Evolutionary conservation across 176 grass and related monocot genomes (phyloP).

Genomic region (Musa troglodytarum): DNA sequence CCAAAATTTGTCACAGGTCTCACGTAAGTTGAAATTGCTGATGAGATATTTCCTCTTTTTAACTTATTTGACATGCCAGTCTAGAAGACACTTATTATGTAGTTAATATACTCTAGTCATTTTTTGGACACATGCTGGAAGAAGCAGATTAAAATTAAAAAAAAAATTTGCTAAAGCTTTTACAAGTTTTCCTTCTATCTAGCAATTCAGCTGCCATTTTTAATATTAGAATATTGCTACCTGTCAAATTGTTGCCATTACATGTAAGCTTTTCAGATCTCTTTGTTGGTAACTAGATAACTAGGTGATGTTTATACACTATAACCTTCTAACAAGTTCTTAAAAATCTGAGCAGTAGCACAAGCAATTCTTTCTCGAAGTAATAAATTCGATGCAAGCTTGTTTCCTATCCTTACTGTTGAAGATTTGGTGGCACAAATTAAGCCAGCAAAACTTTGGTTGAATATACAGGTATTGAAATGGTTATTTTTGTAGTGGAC

Average conservation of each 20-base stretch:
- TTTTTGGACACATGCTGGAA: not conserved
- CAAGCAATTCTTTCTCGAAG: conserved; percentile 59
- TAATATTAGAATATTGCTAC: not conserved
- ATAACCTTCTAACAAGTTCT: not conserved
- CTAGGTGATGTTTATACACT: not conserved
- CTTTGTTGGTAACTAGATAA: not conserved
- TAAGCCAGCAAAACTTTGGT: conserved; percentile 37
- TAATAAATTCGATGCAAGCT: conserved; percentile 14
- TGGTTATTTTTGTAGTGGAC: conserved; percentile 1
- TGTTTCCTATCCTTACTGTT: conserved; percentile 30
- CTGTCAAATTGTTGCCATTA: not conserved
- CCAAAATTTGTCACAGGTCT: conserved; percentile 12
- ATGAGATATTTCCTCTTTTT: not conserved
- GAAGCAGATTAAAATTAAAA: not conserved
- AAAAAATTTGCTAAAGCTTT: not conserved
- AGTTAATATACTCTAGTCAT: not conserved
- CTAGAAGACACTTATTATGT: not conserved
- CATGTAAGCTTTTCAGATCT: too few relatives aligned
- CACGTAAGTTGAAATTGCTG: conserved; percentile 28
- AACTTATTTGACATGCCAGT: not conserved
- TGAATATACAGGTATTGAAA: conserved; percentile 64
- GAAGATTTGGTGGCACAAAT: conserved; percentile 8
- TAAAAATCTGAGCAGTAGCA: conserved; percentile 36
- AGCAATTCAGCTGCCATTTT: not conserved
- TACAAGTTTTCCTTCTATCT: not conserved